Conservation (phyloP, 2,329 filamentous ascomycete genomes). For the Furcasterigmium furcatum region DNA sequence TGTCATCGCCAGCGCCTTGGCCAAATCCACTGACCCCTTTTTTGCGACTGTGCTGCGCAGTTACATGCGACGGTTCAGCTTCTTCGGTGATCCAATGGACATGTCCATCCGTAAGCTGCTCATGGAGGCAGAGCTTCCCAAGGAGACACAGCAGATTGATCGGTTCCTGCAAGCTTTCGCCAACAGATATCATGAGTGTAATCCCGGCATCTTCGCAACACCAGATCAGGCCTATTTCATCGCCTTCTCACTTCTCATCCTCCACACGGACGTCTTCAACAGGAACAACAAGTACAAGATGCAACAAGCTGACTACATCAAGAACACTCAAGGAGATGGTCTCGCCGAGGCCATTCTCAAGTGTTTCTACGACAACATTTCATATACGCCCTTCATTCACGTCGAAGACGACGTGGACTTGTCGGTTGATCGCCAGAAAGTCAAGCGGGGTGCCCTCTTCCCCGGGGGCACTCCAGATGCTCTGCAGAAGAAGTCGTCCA, state of each 20-base stretch:
- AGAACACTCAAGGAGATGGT: slow-evolving; percentile 87
- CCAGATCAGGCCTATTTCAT: slow-evolving; percentile 98
- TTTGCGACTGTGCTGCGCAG: slow-evolving; percentile 80
- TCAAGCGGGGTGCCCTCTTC: slow-evolving; percentile 68
- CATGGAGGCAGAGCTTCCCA: slow-evolving; percentile 94
- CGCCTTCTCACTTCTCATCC: slow-evolving; percentile 90
- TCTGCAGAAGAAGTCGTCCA: slow-evolving; percentile 55
- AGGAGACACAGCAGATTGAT: slow-evolving; percentile 98
- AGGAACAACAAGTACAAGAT: slow-evolving; percentile 99
- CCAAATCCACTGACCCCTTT: slow-evolving; percentile 83
- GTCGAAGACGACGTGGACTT: slow-evolving; percentile 88
- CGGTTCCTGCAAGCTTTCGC: slow-evolving; percentile 91
- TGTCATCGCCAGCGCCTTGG: slow-evolving; percentile 79
- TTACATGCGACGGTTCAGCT: slow-evolving; percentile 92
- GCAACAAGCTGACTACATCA: slow-evolving; percentile 93
- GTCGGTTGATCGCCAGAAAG: slow-evolving; percentile 72
- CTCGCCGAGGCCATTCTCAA: slow-evolving; percentile 92
- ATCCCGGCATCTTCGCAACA: slow-evolving; percentile 88
- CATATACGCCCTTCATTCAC: slow-evolving; percentile 96
- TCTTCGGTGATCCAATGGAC: slow-evolving; percentile 96
- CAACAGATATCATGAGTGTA: slow-evolving; percentile 96
- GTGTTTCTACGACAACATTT: slow-evolving; percentile 98
- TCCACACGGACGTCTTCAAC: slow-evolving; percentile 99
- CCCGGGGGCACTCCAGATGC: slow-evolving; percentile 62
- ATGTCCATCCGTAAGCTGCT: slow-evolving; percentile 95